phyloP scores from a whole-genome alignment of 805 yeast genomes.

The Yamadazyma phyllophila region DNA sequence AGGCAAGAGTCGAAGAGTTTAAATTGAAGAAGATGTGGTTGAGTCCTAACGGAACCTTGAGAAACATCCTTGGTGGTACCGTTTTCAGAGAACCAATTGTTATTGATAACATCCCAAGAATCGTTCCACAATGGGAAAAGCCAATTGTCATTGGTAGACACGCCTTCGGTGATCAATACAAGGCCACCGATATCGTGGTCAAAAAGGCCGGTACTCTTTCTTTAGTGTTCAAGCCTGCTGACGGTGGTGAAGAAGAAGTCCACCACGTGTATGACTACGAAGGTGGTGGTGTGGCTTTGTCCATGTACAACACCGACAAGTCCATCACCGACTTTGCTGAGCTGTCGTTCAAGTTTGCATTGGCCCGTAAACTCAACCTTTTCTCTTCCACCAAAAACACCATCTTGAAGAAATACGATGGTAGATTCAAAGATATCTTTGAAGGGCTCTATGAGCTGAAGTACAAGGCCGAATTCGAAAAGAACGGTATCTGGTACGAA shows the following conservation, averaged over 20 bases:
- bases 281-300: conserved; percentile 77
- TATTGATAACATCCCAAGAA: conserved; percentile 81
- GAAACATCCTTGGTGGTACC: conserved; percentile 94
- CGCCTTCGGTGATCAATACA: conserved; percentile 96
- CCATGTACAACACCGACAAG: conserved; percentile 95
- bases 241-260: conserved; percentile 55
- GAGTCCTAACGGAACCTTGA: conserved; percentile 95
- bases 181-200: conserved; percentile 81
- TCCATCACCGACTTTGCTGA: conserved; percentile 91
- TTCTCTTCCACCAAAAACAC: conserved; percentile 93
- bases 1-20: conserved; percentile 91
- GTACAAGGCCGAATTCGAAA: conserved; percentile 72
- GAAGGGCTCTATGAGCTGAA: conserved; percentile 70
- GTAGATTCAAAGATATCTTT: conserved; percentile 92
- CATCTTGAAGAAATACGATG: conserved; percentile 90
- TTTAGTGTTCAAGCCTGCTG: conserved; percentile 69
- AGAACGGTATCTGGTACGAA: conserved; percentile 88
- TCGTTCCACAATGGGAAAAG: conserved; percentile 89
- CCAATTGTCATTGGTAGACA: conserved; percentile 98
- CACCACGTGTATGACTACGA: conserved; percentile 67
- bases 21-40: conserved; percentile 94
- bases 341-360: conserved; percentile 85
- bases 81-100: conserved; percentile 97
- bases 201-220: conserved; percentile 79
- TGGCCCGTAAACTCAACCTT: conserved; percentile 72